Evolutionary conservation across 179 eudicot species (phyloP).

Genomic region (Silene coronaria): DNA sequence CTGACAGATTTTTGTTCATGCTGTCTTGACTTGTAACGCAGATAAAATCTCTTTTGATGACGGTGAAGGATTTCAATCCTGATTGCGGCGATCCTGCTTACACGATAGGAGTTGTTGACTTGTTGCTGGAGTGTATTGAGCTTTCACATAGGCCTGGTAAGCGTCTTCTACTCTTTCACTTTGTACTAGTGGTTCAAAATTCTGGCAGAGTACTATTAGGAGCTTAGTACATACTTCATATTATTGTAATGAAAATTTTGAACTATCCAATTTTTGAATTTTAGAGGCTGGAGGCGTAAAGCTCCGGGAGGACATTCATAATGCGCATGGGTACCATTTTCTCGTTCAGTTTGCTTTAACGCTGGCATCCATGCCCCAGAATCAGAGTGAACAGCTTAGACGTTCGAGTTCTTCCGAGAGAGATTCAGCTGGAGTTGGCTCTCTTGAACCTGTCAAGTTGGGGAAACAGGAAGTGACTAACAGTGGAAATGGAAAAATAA

Average conservation of each 20-base stretch:
- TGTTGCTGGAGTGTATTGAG: conserved; percentile 90
- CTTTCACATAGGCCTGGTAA: conserved; percentile 93
- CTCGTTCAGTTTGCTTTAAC: conserved; percentile 91
- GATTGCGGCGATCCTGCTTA: conserved; percentile 85
- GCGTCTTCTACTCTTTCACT: conserved; percentile 3
- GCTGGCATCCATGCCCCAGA: conserved; percentile 51
- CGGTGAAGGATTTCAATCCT: conserved; percentile 85
- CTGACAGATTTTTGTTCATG: neutral
- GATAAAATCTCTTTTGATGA: conserved; percentile 86
- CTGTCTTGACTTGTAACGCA: conserved; percentile 35
- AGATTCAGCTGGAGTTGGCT: conserved; percentile 33
- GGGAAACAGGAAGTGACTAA: conserved; percentile 33
- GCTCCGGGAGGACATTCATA: conserved; percentile 96
- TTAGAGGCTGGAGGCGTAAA: conserved; percentile 91
- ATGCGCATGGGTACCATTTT: conserved; percentile 98
- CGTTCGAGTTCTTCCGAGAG: conserved; percentile 42
- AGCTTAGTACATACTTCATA: neutral
- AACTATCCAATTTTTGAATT: conserved; percentile 24
- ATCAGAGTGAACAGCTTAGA: conserved; percentile 33
- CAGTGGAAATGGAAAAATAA: conserved; percentile 38
- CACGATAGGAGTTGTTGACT: conserved; percentile 95
- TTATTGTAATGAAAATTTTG: conserved; percentile 21
- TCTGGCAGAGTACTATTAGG: neutral
- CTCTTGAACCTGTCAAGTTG: conserved; percentile 22
- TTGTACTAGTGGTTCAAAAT: neutral